phyloP scores from a whole-genome alignment of 2,329 filamentous ascomycete genomes.

The Trichoderma lentiforme region DNA sequence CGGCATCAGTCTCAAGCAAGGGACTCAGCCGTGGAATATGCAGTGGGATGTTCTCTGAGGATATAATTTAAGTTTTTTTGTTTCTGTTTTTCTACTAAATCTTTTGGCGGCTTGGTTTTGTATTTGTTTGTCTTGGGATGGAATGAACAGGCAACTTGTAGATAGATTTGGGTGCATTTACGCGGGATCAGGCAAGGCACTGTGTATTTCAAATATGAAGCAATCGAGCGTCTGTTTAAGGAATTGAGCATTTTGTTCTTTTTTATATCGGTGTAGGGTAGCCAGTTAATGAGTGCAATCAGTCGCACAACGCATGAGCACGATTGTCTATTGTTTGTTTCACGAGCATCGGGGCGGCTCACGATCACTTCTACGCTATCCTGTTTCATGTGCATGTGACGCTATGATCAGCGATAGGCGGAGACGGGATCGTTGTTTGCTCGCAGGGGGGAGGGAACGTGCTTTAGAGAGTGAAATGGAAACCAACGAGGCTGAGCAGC shows the following conservation, averaged over 20 bases:
- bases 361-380: background rate
- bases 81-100: background rate
- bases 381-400: background rate
- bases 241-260: background rate
- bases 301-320: background rate
- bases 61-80: background rate
- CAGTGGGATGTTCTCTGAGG: conserved; percentile 38
- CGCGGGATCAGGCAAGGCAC: background rate
- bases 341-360: background rate
- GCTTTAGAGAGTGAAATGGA: background rate
- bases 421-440: background rate
- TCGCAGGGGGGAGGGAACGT: background rate
- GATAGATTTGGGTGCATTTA: conserved; percentile 4
- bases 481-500: background rate
- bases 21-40: conserved; percentile 51
- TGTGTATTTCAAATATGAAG: background rate
- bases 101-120: background rate
- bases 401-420: background rate
- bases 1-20: conserved; percentile 49
- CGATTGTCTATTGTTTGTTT: background rate
- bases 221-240: background rate
- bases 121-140: background rate
- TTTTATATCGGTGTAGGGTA: background rate
- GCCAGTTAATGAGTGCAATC: background rate
- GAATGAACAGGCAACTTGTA: background rate